Percentiles rank a stretch among this genome's conserved stretches.
phyloP scores from a whole-genome alignment of 192 early-diverging fungal species.

The Mortierella alpina region DNA sequence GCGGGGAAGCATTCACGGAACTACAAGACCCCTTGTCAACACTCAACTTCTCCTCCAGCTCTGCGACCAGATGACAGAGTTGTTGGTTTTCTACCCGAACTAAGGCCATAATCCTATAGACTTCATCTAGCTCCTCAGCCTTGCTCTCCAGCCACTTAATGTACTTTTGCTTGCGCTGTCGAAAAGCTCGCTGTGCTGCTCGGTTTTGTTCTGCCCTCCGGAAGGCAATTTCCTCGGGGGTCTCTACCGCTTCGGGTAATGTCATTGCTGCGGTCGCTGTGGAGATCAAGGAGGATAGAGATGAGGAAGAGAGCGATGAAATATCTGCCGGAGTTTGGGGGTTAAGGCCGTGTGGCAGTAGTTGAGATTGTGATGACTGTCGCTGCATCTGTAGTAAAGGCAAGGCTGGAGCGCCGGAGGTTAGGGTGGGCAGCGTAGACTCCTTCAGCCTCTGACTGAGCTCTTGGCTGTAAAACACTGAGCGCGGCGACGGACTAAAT shows the following conservation, averaged over 20 bases:
- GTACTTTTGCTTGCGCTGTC: slow-evolving; percentile 85
- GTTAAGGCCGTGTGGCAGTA: too few species aligned
- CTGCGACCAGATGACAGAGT: slow-evolving; percentile 24
- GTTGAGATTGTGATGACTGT: too few species aligned
- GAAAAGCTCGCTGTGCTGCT: slow-evolving; percentile 90
- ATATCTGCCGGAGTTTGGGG: too few species aligned
- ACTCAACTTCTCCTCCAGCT: slow-evolving; percentile 19
- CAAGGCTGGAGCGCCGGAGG: too few species aligned
- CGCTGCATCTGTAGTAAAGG: too few species aligned
- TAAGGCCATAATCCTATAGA: slow-evolving; percentile 40
- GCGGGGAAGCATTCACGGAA: background rate
- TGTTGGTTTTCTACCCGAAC: slow-evolving; percentile 36
- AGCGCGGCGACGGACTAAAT: too few species aligned
- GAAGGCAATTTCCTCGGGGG: slow-evolving; percentile 25
- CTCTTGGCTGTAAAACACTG: too few species aligned
- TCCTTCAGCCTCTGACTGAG: too few species aligned
- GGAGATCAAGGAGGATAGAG: background rate
- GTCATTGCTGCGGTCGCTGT: background rate
- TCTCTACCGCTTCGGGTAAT: slow-evolving; percentile 2
- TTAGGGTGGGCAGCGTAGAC: too few species aligned
- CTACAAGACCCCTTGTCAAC: background rate
- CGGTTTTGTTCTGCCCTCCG: slow-evolving; percentile 91
- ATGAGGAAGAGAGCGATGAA: background rate
- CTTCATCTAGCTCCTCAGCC: slow-evolving; percentile 70
- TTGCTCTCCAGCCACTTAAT: slow-evolving; percentile 82